Percentiles rank a stretch among this genome's conserved stretches.
Conservation (phyloP, 2,329 filamentous ascomycete species). For the Colletotrichum sp. region DNA sequence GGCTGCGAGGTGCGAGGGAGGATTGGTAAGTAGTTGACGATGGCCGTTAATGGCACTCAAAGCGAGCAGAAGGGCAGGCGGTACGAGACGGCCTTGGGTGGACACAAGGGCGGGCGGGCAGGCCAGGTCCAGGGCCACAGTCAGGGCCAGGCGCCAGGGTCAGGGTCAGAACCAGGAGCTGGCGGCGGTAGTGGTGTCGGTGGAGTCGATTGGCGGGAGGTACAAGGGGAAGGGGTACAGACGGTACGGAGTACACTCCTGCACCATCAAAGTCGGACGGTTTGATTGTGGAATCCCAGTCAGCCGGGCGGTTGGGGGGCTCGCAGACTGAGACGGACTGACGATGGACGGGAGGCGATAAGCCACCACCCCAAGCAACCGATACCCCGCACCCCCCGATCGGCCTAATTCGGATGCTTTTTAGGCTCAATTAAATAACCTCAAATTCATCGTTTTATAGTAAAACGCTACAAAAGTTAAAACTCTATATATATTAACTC, state of each 20-base stretch:
- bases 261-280: conserved; percentile 2
- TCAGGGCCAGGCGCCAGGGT: conserved; percentile 9
- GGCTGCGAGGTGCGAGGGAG: not conserved
- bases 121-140: conserved; percentile 14
- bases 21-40: conserved; percentile 12
- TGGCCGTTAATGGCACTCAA: not conserved
- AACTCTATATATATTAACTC: too few relatives aligned
- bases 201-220: conserved; percentile 18
- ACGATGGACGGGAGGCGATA: conserved; percentile 3
- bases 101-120: conserved; percentile 1
- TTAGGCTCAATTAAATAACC: too few relatives aligned
- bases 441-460: too few relatives aligned
- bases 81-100: conserved; percentile 6
- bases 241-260: not conserved
- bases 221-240: conserved; percentile 19
- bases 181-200: conserved; percentile 9
- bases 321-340: conserved; percentile 1
- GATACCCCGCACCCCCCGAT: too few relatives aligned
- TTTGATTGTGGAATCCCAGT: conserved; percentile 14
- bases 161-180: conserved; percentile 15
- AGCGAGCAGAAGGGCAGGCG: conserved; percentile 9
- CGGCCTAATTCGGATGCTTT: too few relatives aligned
- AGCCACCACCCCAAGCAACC: too few relatives aligned
- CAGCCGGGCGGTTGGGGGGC: conserved; percentile 17
- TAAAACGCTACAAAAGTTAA: too few relatives aligned